Evolutionary conservation across 176 grass and related monocot genomes (phyloP).

Genomic region (Raddia distichophylla): DNA sequence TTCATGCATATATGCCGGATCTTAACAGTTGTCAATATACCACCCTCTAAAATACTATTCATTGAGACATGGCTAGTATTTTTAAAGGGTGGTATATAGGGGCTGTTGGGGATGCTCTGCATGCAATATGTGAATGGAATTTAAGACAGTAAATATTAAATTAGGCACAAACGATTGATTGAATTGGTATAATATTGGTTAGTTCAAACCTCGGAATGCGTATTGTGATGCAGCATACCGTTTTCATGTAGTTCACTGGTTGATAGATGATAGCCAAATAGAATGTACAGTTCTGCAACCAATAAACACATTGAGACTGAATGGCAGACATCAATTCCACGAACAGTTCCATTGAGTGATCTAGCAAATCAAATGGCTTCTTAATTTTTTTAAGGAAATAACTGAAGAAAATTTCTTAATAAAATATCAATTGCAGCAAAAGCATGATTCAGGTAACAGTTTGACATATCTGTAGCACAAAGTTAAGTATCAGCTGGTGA

Average conservation of each 20-base stretch:
- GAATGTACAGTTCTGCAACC: not conserved
- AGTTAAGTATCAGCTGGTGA: not conserved
- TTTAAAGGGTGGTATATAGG: no score
- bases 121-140: not conserved
- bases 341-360: not conserved
- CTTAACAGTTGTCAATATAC: no score
- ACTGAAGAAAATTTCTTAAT: no score
- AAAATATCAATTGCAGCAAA: slow-evolving; percentile 28
- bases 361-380: not conserved
- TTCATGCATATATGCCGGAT: no score
- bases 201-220: not conserved
- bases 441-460: not conserved
- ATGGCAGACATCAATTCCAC: slow-evolving; percentile 12
- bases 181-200: not conserved
- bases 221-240: not conserved
- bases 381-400: not conserved
- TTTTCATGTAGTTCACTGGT: not conserved
- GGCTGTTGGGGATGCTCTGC: no score
- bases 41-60: no score
- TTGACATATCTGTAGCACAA: not conserved
- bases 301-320: not conserved
- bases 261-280: not conserved
- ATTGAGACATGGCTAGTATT: no score
- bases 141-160: not conserved
- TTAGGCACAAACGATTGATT: not conserved